Percentiles rank a stretch among this genome's conserved stretches.
phyloP scores from a whole-genome alignment of 163 green algal species.

The Chlamydomonas reinhardtii region DNA sequence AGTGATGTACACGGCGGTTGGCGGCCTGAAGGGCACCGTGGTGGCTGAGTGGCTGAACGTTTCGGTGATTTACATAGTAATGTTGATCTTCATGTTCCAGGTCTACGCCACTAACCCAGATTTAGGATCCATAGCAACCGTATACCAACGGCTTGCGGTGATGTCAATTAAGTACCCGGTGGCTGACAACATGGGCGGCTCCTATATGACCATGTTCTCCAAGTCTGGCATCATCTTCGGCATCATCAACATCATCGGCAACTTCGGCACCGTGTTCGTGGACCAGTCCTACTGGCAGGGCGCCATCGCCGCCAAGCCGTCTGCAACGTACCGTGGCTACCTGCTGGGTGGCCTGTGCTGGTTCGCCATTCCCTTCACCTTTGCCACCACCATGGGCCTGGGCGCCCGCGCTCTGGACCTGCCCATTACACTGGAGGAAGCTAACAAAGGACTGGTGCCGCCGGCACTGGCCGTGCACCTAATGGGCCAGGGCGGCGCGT shows the following conservation, averaged over 20 bases:
- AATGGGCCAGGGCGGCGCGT: constrained; percentile 86
- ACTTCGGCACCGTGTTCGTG: constrained; percentile 88
- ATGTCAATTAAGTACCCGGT: constrained; percentile 57
- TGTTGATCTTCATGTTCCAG: constrained; percentile 81
- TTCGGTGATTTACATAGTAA: constrained; percentile 86
- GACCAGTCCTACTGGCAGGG: constrained; percentile 89
- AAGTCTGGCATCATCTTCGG: constrained; percentile 90
- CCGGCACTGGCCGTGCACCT: constrained; percentile 84
- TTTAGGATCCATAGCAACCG: constrained; percentile 45
- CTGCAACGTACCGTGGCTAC: constrained; percentile 89
- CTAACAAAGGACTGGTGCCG: constrained; percentile 85
- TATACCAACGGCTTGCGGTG: constrained; percentile 71
- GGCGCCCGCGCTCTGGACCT: constrained; percentile 87
- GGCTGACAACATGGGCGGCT: constrained; percentile 80
- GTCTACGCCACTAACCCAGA: constrained; percentile 54
- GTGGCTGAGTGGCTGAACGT: constrained; percentile 80
- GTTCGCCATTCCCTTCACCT: constrained; percentile 86
- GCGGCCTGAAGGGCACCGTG: constrained; percentile 91
- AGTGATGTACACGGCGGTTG: constrained; percentile 89
- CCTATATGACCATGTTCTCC: constrained; percentile 89
- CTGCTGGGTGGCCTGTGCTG: constrained; percentile 90
- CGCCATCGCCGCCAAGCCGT: constrained; percentile 89
- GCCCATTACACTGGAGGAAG: constrained; percentile 77
- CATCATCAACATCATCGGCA: constrained; percentile 95
- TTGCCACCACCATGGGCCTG: constrained; percentile 76